phyloP scores from a whole-genome alignment of 768 basidiomycete species.

The Psilocybe subaeruginosa region DNA sequence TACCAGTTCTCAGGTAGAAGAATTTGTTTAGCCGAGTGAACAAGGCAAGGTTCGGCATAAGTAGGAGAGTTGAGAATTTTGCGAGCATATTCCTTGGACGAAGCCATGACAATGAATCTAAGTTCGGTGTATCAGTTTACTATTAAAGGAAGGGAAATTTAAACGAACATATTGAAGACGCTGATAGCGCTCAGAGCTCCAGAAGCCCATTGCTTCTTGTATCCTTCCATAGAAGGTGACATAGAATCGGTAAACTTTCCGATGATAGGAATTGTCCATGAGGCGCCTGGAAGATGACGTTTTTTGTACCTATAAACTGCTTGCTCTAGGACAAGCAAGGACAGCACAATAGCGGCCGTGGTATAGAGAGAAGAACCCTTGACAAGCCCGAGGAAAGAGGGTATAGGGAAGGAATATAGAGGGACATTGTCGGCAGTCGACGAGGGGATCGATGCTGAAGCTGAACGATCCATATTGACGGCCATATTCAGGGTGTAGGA shows the following conservation, averaged over 20 bases:
- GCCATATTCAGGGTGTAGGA: conserved; percentile 35
- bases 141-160: background rate
- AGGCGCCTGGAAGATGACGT: conserved; percentile 79
- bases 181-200: conserved; percentile 88
- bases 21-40: conserved; percentile 87
- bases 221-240: conserved; percentile 88
- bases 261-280: conserved; percentile 97
- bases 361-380: conserved; percentile 66
- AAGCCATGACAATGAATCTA: conserved; percentile 99
- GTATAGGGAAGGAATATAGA: conserved; percentile 48
- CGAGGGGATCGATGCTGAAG: conserved; percentile 44
- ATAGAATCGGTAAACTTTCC: conserved; percentile 95
- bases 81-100: conserved; percentile 89
- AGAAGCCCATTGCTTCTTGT: conserved; percentile 90
- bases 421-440: conserved; percentile 38
- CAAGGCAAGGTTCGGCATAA: conserved; percentile 93
- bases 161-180: conserved; percentile 94
- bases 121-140: conserved; percentile 12
- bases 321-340: conserved; percentile 87
- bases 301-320: conserved; percentile 90
- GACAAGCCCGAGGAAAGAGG: conserved; percentile 44
- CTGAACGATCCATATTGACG: conserved; percentile 39
- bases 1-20: conserved; percentile 89
- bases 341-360: conserved; percentile 64
- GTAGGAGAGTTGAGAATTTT: conserved; percentile 95